These are phyloP conservation scores for Nyctanthes arbortristis DNA, from an alignment of 257 asterid species.

Conservation along the genomic window DNA sequence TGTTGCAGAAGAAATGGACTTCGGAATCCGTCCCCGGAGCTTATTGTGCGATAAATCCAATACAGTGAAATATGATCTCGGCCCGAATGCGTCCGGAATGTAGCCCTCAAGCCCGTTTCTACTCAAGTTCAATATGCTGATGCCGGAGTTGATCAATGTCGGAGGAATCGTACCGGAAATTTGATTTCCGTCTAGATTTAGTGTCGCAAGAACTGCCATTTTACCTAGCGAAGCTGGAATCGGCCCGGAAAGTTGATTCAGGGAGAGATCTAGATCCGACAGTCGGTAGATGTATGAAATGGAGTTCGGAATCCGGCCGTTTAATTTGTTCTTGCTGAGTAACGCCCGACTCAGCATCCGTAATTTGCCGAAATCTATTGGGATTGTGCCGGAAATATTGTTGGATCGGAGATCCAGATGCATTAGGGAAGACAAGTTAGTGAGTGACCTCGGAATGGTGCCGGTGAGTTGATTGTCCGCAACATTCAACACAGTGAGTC, in stretches of 20 bases:
- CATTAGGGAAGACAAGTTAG: constrained; percentile 59
- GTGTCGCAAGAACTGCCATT: constrained; percentile 78
- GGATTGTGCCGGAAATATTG: constrained; percentile 59
- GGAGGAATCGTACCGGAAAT: constrained; percentile 73
- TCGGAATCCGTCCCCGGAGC: constrained; percentile 61
- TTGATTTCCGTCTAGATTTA: constrained; percentile 76
- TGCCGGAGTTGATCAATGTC: constrained; percentile 42
- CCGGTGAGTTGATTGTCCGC: constrained; percentile 80
- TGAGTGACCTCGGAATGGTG: constrained; percentile 55
- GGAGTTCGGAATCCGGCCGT: constrained; percentile 59
- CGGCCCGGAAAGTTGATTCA: constrained; percentile 64
- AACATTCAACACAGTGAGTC: constrained; percentile 71
- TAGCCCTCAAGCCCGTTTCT: constrained; percentile 54
- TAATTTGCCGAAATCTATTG: constrained; percentile 57
- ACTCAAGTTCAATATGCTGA: constrained; percentile 66
- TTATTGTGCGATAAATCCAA: constrained; percentile 71
- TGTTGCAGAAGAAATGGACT: constrained; percentile 52
- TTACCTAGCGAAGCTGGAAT: constrained; percentile 73
- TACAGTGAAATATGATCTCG: constrained; percentile 67
- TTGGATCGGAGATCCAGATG: constrained; percentile 74
- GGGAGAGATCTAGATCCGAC: constrained; percentile 74
- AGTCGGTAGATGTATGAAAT: constrained; percentile 71
- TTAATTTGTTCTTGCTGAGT: constrained; percentile 57
- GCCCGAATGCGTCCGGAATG: constrained; percentile 69
- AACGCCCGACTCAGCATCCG: constrained; percentile 82